A percentile compares a stretch with the other conserved stretches of the same genome.
Conservation (phyloP, 169 alveolate species). For the Babesia sp. region DNA sequence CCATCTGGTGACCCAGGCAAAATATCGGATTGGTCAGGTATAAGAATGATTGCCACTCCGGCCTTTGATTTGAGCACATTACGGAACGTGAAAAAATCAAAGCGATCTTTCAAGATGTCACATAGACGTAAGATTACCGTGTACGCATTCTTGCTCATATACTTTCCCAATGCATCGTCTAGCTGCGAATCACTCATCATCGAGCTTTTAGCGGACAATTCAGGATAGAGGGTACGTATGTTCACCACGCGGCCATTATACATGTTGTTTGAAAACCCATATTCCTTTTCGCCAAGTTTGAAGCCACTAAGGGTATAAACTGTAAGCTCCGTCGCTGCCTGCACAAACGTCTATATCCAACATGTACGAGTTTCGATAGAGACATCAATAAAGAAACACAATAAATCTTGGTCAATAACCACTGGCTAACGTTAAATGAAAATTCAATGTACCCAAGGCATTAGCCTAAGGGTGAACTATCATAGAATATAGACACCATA, state of each 20-base stretch:
- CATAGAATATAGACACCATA: too few species aligned
- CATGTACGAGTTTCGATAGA: too few species aligned
- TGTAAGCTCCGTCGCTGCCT: conserved; percentile 14
- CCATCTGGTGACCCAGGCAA: conserved; percentile 22
- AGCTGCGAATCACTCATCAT: conserved; percentile 14
- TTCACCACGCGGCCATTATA: conserved; percentile 6
- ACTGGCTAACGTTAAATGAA: too few species aligned
- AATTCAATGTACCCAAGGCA: too few species aligned
- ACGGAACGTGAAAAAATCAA: conserved; percentile 17
- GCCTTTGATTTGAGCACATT: conserved; percentile 8
- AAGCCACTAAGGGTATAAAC: conserved; percentile 14
- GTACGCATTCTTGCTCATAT: conserved; percentile 4
- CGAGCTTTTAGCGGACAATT: neutral
- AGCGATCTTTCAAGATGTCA: conserved; percentile 9
- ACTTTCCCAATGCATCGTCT: conserved; percentile 13
- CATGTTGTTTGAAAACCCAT: conserved; percentile 4
- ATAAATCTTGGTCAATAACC: too few species aligned
- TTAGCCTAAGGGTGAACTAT: too few species aligned
- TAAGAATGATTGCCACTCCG: conserved; percentile 1
- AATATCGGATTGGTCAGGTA: conserved; percentile 17
- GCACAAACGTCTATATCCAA: neutral
- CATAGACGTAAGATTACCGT: conserved; percentile 6
- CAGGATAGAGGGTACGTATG: neutral
- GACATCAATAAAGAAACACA: too few species aligned
- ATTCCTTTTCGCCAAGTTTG: neutral